Base-by-base conservation (phyloP, 345 rosid species). In the Arabis hirsuta region DNA sequence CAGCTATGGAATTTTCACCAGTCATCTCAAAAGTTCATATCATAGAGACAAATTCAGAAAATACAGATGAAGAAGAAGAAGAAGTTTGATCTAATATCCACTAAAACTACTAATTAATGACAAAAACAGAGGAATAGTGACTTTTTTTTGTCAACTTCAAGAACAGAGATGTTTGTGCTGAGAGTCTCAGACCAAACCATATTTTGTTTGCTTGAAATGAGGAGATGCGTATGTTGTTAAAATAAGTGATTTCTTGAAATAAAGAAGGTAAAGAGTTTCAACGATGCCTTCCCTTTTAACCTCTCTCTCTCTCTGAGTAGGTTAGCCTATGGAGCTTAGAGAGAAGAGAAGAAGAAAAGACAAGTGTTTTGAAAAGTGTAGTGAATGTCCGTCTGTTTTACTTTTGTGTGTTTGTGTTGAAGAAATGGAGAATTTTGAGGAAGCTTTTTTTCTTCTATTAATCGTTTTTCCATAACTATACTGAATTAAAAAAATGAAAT, bases 221-320 rank as follows among this genome's bases (percentile, higher is more conserved):
- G 45, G 46, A 31, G 64, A 46, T 38, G 58, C 45, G 16, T 60
- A 64, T 70, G 36, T 69, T 70, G 36, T 69, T 20, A 44, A 32
- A 3, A 6, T 29, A 29, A 38, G 68, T n/a, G 64, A 52, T 47
- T 53, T 34, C 9, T 34, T 29, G 44, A 68, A 76, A 53, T 12
- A 64, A 60, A 38, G 54, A 24, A 5, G 13, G 76, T 51, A 55
- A 65, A 75, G 58, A 74, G 63, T 12, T 62, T 76, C 71, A 73
- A 45, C 77, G 82, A 66, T 70, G 80, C 75, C 71, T 65, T 74
- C 73, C 42, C 77, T 71, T 76, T 76, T 76, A 71, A 46, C 31
- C 74, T 34, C 74, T 26, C 65, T 27, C 72, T 69, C 64, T 56
- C 73, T 45, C 4, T 20, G 55, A 34, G 62, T 50, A n/a, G n/a